A percentile compares a stretch with the other conserved stretches of the same genome.
Conservation (phyloP, 768 basidiomycete genomes). For the Termitomyces sp. region DNA sequence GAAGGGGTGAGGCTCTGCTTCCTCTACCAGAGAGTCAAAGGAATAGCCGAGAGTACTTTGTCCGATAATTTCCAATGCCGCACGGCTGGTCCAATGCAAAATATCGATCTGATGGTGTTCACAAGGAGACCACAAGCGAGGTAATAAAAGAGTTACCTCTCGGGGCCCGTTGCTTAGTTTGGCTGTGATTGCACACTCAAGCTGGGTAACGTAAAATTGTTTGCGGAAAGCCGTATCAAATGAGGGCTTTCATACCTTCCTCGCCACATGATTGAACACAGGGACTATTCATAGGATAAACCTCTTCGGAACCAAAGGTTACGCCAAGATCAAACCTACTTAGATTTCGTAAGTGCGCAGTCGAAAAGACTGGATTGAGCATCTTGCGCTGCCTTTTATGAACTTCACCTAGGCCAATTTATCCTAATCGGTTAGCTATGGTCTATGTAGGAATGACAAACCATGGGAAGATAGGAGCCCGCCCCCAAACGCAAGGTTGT, state of each 20-base stretch:
- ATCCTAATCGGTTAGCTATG: background rate
- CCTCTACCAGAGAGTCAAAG: slow-evolving; percentile 24
- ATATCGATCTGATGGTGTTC: slow-evolving; percentile 20
- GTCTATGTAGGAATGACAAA: background rate
- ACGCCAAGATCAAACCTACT: background rate
- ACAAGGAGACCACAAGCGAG: background rate
- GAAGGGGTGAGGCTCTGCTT: slow-evolving; percentile 21
- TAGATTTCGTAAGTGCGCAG: slow-evolving; percentile 26
- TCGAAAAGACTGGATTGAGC: slow-evolving; percentile 35
- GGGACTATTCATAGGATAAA: slow-evolving; percentile 6
- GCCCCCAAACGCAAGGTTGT: slow-evolving; percentile 8
- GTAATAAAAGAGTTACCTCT: slow-evolving; percentile 6
- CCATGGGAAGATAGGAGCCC: slow-evolving; percentile 11
- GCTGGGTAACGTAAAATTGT: slow-evolving; percentile 1
- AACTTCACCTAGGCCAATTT: slow-evolving; percentile 8
- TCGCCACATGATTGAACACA: slow-evolving; percentile 14
- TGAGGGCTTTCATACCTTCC: slow-evolving; percentile 6
- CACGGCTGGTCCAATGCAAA: slow-evolving; percentile 23
- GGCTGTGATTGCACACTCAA: slow-evolving; percentile 5
- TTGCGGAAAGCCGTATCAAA: background rate
- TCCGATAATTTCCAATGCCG: slow-evolving; percentile 25
- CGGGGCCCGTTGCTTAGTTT: slow-evolving; percentile 9
- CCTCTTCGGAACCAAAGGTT: background rate
- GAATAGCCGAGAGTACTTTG: slow-evolving; percentile 27
- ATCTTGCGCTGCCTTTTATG: slow-evolving; percentile 28